Evolutionary conservation across 2,329 filamentous ascomycete genomes (phyloP), one percentile per base, ranked within the genome.

Genomic region (Beauveria rudraprayagi): DNA sequence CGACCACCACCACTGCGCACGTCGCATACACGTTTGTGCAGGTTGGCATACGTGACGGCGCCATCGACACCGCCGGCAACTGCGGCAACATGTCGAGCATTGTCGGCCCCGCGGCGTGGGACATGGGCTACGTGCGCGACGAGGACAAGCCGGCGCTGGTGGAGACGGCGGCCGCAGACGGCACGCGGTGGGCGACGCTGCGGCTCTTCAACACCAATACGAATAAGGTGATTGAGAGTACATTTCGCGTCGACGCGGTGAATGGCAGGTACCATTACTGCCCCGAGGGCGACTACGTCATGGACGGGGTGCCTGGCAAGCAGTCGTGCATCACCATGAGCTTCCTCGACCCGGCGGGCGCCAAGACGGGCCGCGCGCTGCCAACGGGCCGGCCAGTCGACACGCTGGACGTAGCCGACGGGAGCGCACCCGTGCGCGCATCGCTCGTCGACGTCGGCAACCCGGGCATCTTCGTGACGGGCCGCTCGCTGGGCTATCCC

Each of bases 51-150:
- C 80, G 81, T 57, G 79, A 86, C 65, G 75, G 76, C 5, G 73
- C 76, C 37, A 78, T 91, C 2, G 88, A 91, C 67, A 80, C 83
- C 67, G 83, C 85, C 0, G 84, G 87, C 26, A 91, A 90, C 66
- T 91, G 88, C 69, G 88, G 88, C n/a, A 91, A 91, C 70, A 88
- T 91, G 85, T 83, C 78, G 6, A 79, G 82, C 46, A 80, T 84
- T 0, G 80, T 91, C 51, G 89, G 87, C 0, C 87, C 88, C 0
- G 66, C 67, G 48, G 68, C 68, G 3, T 73, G 70, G 69, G 72
- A 75, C 55, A 64, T 66, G 62, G 71, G 70, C 11, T 58, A 74
- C 60, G 56, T 72, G 6, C 43, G 59, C 14, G 57, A 61, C 1
- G 63, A 63, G n/a, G 56, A 53, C 22, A 61, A 51, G 54, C 40